Conservation (phyloP, 345 rosid species). For the Heritiera littoralis region DNA sequence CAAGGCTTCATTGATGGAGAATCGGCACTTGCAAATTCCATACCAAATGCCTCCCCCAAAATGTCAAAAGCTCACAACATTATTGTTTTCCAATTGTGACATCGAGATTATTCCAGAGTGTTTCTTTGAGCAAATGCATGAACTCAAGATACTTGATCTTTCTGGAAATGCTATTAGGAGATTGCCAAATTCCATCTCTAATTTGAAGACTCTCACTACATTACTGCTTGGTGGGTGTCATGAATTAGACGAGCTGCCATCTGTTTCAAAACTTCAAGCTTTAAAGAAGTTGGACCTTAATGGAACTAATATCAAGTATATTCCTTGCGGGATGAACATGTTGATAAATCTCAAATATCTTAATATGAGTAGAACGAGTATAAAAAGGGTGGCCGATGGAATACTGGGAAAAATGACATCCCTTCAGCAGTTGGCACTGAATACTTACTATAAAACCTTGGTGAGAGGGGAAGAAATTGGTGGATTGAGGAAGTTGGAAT, state of each 20-base stretch:
- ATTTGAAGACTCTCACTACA: too few species aligned
- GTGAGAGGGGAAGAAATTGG: too few species aligned
- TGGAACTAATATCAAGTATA: not conserved
- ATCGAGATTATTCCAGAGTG: not conserved
- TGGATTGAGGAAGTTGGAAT: slow-evolving; percentile 23
- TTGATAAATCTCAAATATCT: slow-evolving; percentile 28
- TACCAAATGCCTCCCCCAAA: slow-evolving; percentile 6
- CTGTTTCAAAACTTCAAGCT: too few species aligned
- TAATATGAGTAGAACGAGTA: not conserved
- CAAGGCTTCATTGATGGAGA: slow-evolving; percentile 15
- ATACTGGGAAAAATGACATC: too few species aligned
- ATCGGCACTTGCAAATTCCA: not conserved
- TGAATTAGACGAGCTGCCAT: too few species aligned
- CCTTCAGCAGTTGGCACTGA: too few species aligned
- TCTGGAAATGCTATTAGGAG: not conserved
- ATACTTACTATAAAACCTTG: too few species aligned
- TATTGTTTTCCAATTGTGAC: not conserved
- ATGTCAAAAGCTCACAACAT: not conserved
- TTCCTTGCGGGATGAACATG: slow-evolving; percentile 26
- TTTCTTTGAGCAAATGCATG: not conserved
- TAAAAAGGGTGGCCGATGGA: not conserved
- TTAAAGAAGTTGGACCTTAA: too few species aligned
- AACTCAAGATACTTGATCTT: not conserved
- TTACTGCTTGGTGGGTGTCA: too few species aligned
- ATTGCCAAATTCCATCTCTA: too few species aligned